Evolutionary conservation across 2,329 filamentous ascomycete genomes (phyloP), one percentile per base, ranked within the genome.

Genomic region (Aureobasidium musti): DNA sequence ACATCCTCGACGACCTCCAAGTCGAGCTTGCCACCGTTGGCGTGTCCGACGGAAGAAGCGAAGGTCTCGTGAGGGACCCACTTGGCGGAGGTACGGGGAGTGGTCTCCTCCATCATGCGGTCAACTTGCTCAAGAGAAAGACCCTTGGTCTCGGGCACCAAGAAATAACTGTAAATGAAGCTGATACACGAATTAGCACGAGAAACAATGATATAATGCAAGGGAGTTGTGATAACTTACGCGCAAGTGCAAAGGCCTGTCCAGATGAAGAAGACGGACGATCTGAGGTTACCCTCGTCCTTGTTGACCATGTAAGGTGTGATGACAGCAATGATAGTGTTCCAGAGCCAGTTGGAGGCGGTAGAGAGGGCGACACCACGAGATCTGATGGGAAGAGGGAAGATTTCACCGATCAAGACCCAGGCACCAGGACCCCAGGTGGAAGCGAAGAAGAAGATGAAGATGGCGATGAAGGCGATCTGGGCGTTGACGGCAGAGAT

Each of bases 311-410:
- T 54, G 50, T 54, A 54, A 13, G 50, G 50, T 1, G 50, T 54
- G 19, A 54, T 54, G n/a, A 54, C 49, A 63, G 86, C 82, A 68
- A 85, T 85, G 76, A 82, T 77, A 69, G 74, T 67, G 91, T 82
- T 92, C 91, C 91, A 95, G 69, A 95, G 85, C 91, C 91, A 96
- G 86, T 96, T 96, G 76, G 89, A 92, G 68, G 92, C 90, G 10
- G 92, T 96, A 47, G 91, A 93, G 52, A 96, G 84, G 73, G 86
- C 91, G 68, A 96, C 91, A 81, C 92, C 92, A 71, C 91, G 90
- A 47, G 92, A 90, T 74, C 92, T 90, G 79, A 96, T 94, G 69
- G 91, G 91, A 64, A 96, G 86, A 67, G 92, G 91, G 86, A 90
- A 96, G 79, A 95, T 90, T 82, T 97, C 92, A 76, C 92, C 92